Base-by-base conservation (phyloP, 306 rosid genomes). In the Trichosanthes truncata region DNA sequence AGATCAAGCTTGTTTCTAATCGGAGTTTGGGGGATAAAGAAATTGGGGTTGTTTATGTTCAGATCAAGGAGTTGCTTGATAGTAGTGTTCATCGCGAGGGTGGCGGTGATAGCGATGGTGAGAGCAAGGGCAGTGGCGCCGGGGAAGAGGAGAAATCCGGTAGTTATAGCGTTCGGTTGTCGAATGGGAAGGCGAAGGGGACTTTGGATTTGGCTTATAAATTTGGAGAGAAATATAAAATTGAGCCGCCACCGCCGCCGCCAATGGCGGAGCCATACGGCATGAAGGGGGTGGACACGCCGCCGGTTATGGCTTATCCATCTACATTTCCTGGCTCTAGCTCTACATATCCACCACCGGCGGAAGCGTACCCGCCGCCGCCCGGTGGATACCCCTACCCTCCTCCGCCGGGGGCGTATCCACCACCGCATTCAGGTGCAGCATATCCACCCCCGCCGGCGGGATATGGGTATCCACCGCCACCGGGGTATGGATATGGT, bases 191-290 rank as follows among this genome's bases (percentile, higher is more conserved):
- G 17, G 5, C 61, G 40, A 85, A 82, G n/a, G 92, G 92, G 1
- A 53, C 79, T 6, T 31, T 87, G 63, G 84, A 82, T 26, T 80
- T 89, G 63, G 48, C 80, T 23, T 85, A 83, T 83, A 85, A 83
- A 36, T 87, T 89, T 7, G 90, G 92, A 0, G 85, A 83, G 23
- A 89, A 87, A 55, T 80, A 83, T 77, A 53, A 83, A 29, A 63
- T 84, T 26, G 74, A 82, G 7, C 36, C 53, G 12, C 80, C 71
- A 23, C 63, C 41, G 10, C 57, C 4, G 4, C 73, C 76, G 8
- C 40, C 41, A 8, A 33, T n/a, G 72, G 25, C 13, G 13, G 72
- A 33, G 60, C 1, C 23, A 63, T 11, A 38, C 38, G 66, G 9
- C 53, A 4, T 52, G 69, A 81, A 14, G 80, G 51, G 6, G 49